Conservation (phyloP, 805 yeast genomes). For the baker's yeast (Saccharomyces cerevisiae) region DNA sequence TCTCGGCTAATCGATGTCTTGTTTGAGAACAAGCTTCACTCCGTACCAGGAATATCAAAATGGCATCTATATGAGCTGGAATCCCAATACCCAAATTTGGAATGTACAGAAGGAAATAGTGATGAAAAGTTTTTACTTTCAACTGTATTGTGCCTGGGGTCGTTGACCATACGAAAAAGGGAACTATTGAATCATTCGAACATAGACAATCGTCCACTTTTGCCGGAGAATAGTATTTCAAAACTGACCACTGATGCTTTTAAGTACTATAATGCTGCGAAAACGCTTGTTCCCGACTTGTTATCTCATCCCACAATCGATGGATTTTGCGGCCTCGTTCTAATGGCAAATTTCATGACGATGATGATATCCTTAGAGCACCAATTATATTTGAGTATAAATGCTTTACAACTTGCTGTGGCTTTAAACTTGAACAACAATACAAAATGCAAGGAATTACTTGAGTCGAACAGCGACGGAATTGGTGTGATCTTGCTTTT, state of each 20-base stretch:
- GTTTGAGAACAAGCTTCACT: not conserved
- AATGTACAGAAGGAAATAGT: not conserved
- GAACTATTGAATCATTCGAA: not conserved
- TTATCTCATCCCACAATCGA: not conserved
- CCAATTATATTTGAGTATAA: constrained; percentile 1
- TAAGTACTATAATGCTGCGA: not conserved
- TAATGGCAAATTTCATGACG: constrained; percentile 4
- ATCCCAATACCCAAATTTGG: not conserved
- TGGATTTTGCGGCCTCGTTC: constrained; percentile 3
- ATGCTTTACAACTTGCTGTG: constrained; percentile 3
- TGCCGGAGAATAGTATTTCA: not conserved
- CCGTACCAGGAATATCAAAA: not conserved
- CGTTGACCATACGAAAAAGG: constrained; percentile 3
- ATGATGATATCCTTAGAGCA: constrained; percentile 4
- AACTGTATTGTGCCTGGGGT: constrained; percentile 4
- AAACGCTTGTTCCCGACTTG: not conserved
- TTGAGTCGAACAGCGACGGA: not conserved
- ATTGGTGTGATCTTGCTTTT: constrained; percentile 2
- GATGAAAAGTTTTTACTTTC: constrained; percentile 2
- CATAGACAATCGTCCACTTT: not conserved
- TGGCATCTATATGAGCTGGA: not conserved
- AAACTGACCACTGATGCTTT: not conserved
- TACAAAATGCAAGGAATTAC: not conserved
- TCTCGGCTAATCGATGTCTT: not conserved
- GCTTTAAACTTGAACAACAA: not conserved